Evolutionary conservation across 257 asterid genomes (phyloP), one percentile per base, ranked within the genome.

Genomic region (Agastache rugosa): DNA sequence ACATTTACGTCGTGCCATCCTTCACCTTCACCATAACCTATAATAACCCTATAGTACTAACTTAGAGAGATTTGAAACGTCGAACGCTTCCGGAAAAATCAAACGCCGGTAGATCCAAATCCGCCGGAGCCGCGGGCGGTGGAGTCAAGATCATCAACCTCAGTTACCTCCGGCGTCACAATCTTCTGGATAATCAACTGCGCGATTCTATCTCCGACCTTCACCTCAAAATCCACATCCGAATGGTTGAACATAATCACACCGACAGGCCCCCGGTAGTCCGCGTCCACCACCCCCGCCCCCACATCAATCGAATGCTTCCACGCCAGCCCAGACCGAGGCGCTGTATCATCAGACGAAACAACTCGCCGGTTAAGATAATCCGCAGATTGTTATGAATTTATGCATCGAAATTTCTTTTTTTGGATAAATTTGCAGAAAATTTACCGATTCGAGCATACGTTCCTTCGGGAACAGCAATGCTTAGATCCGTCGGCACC

Each of bases 241-340:
- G 77, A 72, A 29, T 61, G 63, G 51, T 72, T 72, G 77, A 72
- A 76, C 83, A 8, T 92, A 63, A 89, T 83, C 82, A 86, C 93
- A 6, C 89, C 87, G 37, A 86, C 82, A 0, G 88, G 91, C 4
- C 89, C 87, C 9, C 91, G 84, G 77, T 85, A 87, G 44, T 94
- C 97, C 0, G 97, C 98, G 65, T 94, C 98, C 11, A 94, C 86
- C 69, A 94, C 98, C 4, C 98, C 97, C 1, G 98, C 98, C 8
- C 96, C 97, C 2, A 94, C 96, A 45, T 94, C 97, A 6, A 92
- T 84, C 3, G 96, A 89, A 37, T 89, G 85, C 84, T 94, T 94
- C 97, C 93, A 92, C 1, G 98, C 70, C 80, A 94, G 67, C 6
- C 97, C 97, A 16, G 97, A 92, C 27, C 96, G 77, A 1, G 96